Base-by-base conservation (phyloP, 768 basidiomycete species). In the Multifurca ochricompacta region DNA sequence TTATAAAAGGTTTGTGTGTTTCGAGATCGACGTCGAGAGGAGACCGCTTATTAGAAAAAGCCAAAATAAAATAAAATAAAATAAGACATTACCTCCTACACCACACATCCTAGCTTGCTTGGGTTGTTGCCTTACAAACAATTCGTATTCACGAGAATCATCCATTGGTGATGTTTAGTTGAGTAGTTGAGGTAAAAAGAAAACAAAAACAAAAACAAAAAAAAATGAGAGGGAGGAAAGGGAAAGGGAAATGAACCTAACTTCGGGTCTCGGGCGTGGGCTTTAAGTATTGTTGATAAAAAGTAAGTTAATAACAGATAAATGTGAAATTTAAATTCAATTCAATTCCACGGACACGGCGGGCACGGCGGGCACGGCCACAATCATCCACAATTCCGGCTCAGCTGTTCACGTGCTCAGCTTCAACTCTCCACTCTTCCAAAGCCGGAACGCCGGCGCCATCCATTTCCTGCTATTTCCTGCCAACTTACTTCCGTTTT, bases 51-150 rank as follows among this genome's bases (percentile, higher is more conserved):
- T n/a, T n/a, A 41, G 28, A 30, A 14, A 31, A 21, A 35, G 25
- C 28, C 35, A 28, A 36, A 9, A 45, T n/a, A 32, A 53, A 27
- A 55, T 30, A 42, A 27, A 2, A 41, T 8, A 19, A 34, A 41
- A 23, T n/a, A 16, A 40, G 49, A 32, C 76, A 82, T 82, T n/a
- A 61, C 90, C 88, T 39, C 91, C 88, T 9, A 91, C 85, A 51
- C 89, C 88, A 61, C 89, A 91, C 89, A 91, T 91, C 54, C 88
- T 76, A 5, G 87, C 86, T 69, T 93, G 91, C 69, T 92, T 91
- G 3, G 92, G 92, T 69, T 95, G 87, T 67, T 95, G 91, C 46
- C 91, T 77, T 53, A 95, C 85, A 31, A 76, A 80, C 62, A 95
- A 81, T 54, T 92, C 83, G 67, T 94, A 94, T 55, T 87, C 80